A percentile compares a stretch with the other conserved stretches of the same genome.
phyloP scores from a whole-genome alignment of 192 early-diverging fungal species.

The Gamsiella multidivaricata region DNA sequence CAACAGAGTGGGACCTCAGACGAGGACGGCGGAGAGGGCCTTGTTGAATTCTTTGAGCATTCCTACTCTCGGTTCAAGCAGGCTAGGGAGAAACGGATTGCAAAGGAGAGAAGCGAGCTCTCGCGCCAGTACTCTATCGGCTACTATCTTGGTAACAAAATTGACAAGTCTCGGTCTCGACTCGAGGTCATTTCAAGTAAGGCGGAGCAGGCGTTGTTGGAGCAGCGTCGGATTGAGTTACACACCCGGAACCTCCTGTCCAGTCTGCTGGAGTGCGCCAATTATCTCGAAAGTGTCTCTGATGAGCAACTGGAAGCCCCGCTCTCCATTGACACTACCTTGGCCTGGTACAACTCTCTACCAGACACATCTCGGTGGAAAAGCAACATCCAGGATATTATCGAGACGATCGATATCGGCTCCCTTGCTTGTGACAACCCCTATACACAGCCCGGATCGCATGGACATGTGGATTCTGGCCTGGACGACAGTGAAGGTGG shows the following conservation, averaged over 20 bases:
- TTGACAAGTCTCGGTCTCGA: constrained; percentile 47
- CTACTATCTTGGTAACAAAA: constrained; percentile 45
- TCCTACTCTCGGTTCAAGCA: constrained; percentile 48
- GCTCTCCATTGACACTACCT: constrained; percentile 47
- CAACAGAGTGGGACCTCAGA: constrained; percentile 10
- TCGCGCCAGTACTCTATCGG: constrained; percentile 51
- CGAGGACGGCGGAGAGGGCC: constrained; percentile 22
- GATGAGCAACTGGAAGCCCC: constrained; percentile 38
- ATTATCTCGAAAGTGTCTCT: constrained; percentile 44
- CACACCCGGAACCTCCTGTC: constrained; percentile 50
- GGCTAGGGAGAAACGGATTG: constrained; percentile 48
- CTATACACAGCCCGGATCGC: constrained; percentile 20
- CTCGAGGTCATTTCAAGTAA: constrained; percentile 45
- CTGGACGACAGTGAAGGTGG: constrained; percentile 48
- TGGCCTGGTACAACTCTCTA: constrained; percentile 47
- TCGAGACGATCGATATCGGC: constrained; percentile 44
- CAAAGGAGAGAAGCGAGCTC: constrained; percentile 38
- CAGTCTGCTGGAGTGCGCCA: constrained; percentile 47
- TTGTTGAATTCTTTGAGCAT: constrained; percentile 57
- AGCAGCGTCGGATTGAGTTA: constrained; percentile 34
- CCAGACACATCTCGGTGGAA: constrained; percentile 52
- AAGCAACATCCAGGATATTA: constrained; percentile 47
- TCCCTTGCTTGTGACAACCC: constrained; percentile 38
- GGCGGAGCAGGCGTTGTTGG: constrained; percentile 32
- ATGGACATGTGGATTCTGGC: constrained; percentile 29